phyloP scores from a whole-genome alignment of 257 asterid genomes.

The Plantago elongata region DNA sequence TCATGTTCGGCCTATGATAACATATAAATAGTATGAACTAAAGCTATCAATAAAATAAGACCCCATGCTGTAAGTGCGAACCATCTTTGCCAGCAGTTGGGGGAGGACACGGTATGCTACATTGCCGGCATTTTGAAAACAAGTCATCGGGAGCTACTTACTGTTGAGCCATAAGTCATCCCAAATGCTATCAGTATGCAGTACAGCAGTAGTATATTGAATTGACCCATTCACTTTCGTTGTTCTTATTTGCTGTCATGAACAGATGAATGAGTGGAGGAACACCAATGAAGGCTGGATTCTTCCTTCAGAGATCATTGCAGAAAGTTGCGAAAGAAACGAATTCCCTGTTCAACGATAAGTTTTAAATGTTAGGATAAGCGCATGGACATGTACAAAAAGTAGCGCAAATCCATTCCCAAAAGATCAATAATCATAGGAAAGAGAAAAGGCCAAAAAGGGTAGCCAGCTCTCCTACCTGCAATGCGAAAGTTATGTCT shows the following conservation, averaged over 20 bases:
- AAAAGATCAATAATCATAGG: neutral
- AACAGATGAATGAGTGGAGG: neutral
- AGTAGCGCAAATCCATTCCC: no score
- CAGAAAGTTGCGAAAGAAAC: slow-evolving; percentile 84
- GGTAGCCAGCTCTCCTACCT: slow-evolving; percentile 32
- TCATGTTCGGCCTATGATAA: neutral
- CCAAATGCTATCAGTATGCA: no score
- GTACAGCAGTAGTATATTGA: no score
- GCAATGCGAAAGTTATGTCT: slow-evolving; percentile 81
- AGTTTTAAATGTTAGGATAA: slow-evolving; percentile 9
- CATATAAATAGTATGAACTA: neutral
- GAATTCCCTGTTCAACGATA: slow-evolving; percentile 60
- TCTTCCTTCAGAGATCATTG: slow-evolving; percentile 31
- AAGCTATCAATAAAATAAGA: no score
- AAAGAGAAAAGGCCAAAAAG: neutral
- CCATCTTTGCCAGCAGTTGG: no score
- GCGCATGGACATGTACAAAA: neutral
- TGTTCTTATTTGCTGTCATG: slow-evolving; percentile 5
- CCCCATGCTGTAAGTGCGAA: no score
- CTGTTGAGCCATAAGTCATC: no score
- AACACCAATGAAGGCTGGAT: neutral
- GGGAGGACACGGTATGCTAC: no score
- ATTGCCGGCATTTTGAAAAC: no score
- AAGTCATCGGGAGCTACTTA: no score
- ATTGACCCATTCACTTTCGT: slow-evolving; percentile 1